Percentiles rank a stretch among this genome's conserved stretches.
Conservation (phyloP, 805 yeast genomes). For the Vanderwaltozyma verrucispora region DNA sequence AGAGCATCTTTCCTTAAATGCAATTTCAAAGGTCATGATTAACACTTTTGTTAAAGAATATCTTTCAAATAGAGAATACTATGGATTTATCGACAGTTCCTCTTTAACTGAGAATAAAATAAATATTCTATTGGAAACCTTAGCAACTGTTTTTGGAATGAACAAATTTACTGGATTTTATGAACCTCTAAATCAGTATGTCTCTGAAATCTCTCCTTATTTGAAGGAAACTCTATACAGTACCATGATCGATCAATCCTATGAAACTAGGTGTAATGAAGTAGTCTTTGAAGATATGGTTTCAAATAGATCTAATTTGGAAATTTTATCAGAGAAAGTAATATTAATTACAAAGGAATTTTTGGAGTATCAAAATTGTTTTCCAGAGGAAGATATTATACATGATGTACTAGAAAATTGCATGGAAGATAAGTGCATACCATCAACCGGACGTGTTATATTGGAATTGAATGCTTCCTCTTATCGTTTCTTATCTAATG, state of each 20-base stretch:
- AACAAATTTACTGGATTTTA: slow-evolving; percentile 21
- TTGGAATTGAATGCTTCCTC: slow-evolving; percentile 50
- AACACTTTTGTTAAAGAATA: slow-evolving; percentile 19
- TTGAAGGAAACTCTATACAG: slow-evolving; percentile 18
- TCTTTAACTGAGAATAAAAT: slow-evolving; percentile 8
- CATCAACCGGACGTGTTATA: slow-evolving; percentile 21
- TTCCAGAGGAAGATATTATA: slow-evolving; percentile 49
- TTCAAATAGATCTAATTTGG: slow-evolving; percentile 13
- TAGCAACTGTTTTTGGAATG: slow-evolving; percentile 21
- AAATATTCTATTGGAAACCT: slow-evolving; percentile 13
- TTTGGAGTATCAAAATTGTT: slow-evolving; percentile 31
- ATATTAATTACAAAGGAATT: slow-evolving; percentile 36
- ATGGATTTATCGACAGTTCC: slow-evolving; percentile 10
- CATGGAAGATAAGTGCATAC: slow-evolving; percentile 33
- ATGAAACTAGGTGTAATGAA: slow-evolving; percentile 21
- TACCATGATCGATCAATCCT: slow-evolving; percentile 21
- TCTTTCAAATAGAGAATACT: slow-evolving; percentile 14
- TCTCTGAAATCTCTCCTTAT: slow-evolving; percentile 21
- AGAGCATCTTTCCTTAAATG: slow-evolving; percentile 55
- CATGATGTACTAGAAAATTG: slow-evolving; percentile 33
- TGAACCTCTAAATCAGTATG: slow-evolving; percentile 27
- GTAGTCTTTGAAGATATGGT: slow-evolving; percentile 26
- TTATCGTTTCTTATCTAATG: slow-evolving; percentile 36
- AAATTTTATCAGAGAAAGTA: slow-evolving; percentile 22
- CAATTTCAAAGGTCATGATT: slow-evolving; percentile 32